Evolutionary conservation across 768 basidiomycete species (phyloP).

Genomic region (Kwoniella heveanensis): DNA sequence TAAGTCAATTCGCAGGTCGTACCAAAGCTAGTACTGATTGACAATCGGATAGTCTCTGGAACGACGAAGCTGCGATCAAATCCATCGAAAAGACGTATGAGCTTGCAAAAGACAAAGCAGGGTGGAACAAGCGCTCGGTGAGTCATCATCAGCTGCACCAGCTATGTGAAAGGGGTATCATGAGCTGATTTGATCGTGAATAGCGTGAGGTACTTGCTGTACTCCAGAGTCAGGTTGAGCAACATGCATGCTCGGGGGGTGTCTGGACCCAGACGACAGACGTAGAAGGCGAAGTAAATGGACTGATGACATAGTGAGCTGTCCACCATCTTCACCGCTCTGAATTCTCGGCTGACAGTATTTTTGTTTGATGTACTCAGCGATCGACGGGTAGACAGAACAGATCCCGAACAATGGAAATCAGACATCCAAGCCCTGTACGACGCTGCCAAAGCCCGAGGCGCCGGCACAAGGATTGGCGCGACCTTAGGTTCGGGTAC

Average conservation of each 20-base stretch:
- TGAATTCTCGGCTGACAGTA: background rate
- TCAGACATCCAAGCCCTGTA: slow-evolving; percentile 25
- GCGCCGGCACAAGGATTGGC: slow-evolving; percentile 3
- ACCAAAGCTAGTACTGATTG: background rate
- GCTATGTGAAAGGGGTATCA: background rate
- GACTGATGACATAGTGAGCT: slow-evolving; percentile 35
- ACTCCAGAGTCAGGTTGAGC: slow-evolving; percentile 12
- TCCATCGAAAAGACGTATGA: slow-evolving; percentile 33
- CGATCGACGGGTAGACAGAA: slow-evolving; percentile 23
- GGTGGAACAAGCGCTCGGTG: slow-evolving; percentile 31
- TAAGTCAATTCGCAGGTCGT: slow-evolving; percentile 13
- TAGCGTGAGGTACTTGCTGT: slow-evolving; percentile 17
- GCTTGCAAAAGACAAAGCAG: slow-evolving; percentile 18
- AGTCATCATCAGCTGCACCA: background rate
- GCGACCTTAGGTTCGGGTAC: background rate
- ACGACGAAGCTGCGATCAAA: slow-evolving; percentile 24
- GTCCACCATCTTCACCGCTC: background rate
- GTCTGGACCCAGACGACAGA: slow-evolving; percentile 38
- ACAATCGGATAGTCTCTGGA: slow-evolving; percentile 28
- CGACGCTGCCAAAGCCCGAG: slow-evolving; percentile 13
- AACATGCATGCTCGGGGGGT: slow-evolving; percentile 27
- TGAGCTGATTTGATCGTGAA: background rate
- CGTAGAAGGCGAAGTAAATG: slow-evolving; percentile 38
- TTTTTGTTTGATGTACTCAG: background rate
- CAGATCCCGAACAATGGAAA: slow-evolving; percentile 21